phyloP scores from a whole-genome alignment of 2,329 filamentous ascomycete genomes.

The Westerdykella ornata region DNA sequence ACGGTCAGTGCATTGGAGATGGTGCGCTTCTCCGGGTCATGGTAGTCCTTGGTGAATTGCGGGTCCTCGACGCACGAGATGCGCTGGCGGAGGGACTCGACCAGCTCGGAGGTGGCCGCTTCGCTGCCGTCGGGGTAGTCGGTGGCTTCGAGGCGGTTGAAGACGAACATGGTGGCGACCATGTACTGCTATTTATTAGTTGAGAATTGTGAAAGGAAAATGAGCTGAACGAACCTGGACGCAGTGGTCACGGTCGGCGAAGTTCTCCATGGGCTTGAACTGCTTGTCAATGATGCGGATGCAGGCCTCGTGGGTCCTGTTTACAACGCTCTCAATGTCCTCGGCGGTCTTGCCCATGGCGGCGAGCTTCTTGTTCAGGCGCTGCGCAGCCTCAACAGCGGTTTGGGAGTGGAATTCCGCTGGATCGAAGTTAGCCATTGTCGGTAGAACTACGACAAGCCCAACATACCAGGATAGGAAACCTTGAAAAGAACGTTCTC shows the following conservation, averaged over 20 bases:
- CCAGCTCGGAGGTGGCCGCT: slow-evolving; percentile 79
- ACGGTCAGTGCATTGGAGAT: slow-evolving; percentile 97
- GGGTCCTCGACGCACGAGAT: slow-evolving; percentile 96
- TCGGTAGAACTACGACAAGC: neutral
- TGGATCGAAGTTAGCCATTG: slow-evolving; percentile 27
- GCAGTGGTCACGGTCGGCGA: slow-evolving; percentile 98
- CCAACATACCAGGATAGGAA: slow-evolving; percentile 75
- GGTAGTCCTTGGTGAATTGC: slow-evolving; percentile 91
- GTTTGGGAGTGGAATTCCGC: slow-evolving; percentile 99
- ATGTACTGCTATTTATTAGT: slow-evolving; percentile 60
- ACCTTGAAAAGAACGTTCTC: slow-evolving; percentile 99
- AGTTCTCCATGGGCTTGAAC: slow-evolving; percentile 99
- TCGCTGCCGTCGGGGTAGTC: slow-evolving; percentile 93
- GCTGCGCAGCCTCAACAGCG: slow-evolving; percentile 88
- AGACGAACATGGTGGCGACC: slow-evolving; percentile 92
- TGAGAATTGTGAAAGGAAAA: slow-evolving; percentile 7
- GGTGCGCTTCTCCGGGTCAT: slow-evolving; percentile 84
- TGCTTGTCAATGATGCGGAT: slow-evolving; percentile 99
- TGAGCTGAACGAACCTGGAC: slow-evolving; percentile 58
- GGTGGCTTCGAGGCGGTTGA: slow-evolving; percentile 83
- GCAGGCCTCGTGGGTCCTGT: slow-evolving; percentile 96
- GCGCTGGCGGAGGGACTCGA: slow-evolving; percentile 86
- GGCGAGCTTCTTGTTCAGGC: slow-evolving; percentile 76
- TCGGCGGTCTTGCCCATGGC: slow-evolving; percentile 80
- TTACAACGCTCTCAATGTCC: slow-evolving; percentile 84